Conservation (phyloP, 345 rosid genomes). For the Aquilaria yunnanensis region DNA sequence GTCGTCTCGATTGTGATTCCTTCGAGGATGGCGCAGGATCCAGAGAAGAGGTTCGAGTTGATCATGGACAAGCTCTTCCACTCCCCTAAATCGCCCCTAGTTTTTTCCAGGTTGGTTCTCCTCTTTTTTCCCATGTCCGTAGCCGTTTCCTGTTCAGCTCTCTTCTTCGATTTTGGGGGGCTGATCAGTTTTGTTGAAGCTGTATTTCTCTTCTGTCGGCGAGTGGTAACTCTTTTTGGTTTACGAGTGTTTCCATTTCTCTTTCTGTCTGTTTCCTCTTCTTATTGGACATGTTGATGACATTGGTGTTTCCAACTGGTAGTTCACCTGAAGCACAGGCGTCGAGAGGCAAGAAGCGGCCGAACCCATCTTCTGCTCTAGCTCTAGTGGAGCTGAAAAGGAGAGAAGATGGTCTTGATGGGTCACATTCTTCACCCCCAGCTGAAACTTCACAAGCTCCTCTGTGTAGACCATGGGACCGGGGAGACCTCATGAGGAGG, state of each 20-base stretch:
- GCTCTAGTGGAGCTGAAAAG: slow-evolving; percentile 44
- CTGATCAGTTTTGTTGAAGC: no score
- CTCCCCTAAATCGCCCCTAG: slow-evolving; percentile 32
- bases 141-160: no score
- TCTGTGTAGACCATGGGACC: slow-evolving; percentile 82
- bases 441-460: slow-evolving; percentile 38
- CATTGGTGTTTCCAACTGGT: background rate
- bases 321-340: slow-evolving; percentile 34
- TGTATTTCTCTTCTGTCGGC: no score
- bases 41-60: slow-evolving; percentile 78
- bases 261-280: background rate
- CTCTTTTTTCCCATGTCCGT: background rate
- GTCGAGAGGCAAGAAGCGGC: slow-evolving; percentile 56
- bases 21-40: slow-evolving; percentile 47
- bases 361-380: slow-evolving; percentile 39
- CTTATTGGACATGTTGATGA: slow-evolving; percentile 1
- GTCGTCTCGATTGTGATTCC: no score
- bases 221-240: background rate
- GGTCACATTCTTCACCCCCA: slow-evolving; percentile 20
- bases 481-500: slow-evolving; percentile 87
- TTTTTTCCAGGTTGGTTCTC: slow-evolving; percentile 40
- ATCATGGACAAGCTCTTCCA: slow-evolving; percentile 85
- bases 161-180: no score
- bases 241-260: background rate
- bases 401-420: slow-evolving; percentile 19